These are phyloP conservation scores for Kokia cookei DNA, from an alignment of 441 rosid species.

Conservation along the genomic window DNA sequence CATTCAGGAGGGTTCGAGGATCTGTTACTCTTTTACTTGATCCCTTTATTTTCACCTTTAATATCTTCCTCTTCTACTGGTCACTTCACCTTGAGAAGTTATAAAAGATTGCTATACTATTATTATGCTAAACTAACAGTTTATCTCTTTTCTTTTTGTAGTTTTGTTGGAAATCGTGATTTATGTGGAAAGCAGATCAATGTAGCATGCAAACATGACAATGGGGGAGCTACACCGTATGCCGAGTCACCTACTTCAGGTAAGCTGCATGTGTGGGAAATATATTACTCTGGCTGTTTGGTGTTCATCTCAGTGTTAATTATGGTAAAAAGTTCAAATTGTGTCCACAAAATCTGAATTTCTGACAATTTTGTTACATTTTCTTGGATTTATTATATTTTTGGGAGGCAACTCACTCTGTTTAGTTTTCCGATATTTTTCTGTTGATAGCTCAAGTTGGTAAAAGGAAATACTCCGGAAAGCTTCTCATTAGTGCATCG, in stretches of 20 bases:
- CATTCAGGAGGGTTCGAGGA: neutral
- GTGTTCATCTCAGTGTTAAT: slow-evolving; percentile 5
- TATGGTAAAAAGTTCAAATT: neutral
- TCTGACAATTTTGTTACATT: slow-evolving; percentile 1
- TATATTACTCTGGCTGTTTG: slow-evolving; percentile 5
- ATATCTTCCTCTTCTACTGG: neutral
- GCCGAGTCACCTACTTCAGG: slow-evolving; percentile 43
- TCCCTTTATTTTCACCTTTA: neutral
- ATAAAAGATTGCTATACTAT: neutral
- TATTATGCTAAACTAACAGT: slow-evolving; percentile 16
- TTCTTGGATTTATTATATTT: neutral
- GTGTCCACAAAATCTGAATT: neutral
- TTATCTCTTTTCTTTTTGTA: slow-evolving; percentile 17
- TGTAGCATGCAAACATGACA: slow-evolving; percentile 50
- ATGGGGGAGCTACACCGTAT: slow-evolving; percentile 42
- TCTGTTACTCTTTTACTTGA: neutral
- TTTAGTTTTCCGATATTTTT: slow-evolving; percentile 10
- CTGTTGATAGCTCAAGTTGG: slow-evolving; percentile 46
- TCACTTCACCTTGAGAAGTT: neutral
- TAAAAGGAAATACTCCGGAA: slow-evolving; percentile 72
- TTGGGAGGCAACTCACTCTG: slow-evolving; percentile 8
- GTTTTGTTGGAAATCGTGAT: slow-evolving; percentile 76
- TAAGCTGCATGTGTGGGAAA: slow-evolving; percentile 14
- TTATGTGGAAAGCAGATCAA: slow-evolving; percentile 86
- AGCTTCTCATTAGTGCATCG: slow-evolving; percentile 80